These are phyloP conservation scores for Alternaria incomplexa DNA, from an alignment of 2,329 filamentous ascomycete species.

Conservation along the genomic window DNA sequence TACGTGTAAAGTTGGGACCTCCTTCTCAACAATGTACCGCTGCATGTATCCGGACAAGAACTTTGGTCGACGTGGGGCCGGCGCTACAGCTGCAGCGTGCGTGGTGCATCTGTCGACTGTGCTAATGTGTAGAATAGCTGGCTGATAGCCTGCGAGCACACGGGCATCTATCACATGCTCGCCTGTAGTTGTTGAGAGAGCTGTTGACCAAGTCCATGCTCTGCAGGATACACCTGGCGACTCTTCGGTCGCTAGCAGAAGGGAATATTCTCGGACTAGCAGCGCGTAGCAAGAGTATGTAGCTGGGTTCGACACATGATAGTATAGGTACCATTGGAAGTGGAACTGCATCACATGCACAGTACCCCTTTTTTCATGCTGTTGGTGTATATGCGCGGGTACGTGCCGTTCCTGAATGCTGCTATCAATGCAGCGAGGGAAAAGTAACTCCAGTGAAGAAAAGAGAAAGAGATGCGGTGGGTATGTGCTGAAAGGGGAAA, in stretches of 20 bases:
- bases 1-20: not conserved
- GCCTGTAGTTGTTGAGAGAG: constrained; percentile 2
- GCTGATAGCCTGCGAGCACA: not conserved
- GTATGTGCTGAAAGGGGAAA: constrained; percentile 2
- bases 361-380: not conserved
- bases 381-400: not conserved
- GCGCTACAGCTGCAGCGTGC: not conserved
- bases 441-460: not conserved
- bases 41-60: not conserved
- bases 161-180: constrained; percentile 1
- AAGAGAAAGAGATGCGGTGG: not conserved
- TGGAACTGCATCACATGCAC: not conserved
- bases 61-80: constrained; percentile 2
- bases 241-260: not conserved
- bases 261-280: not conserved
- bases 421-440: not conserved
- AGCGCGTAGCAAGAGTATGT: not conserved
- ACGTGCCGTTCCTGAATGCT: not conserved
- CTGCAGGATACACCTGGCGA: not conserved
- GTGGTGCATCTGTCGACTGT: not conserved
- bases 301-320: not conserved
- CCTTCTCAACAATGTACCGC: not conserved
- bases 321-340: not conserved
- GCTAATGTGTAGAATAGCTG: not conserved
- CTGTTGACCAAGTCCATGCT: not conserved